phyloP scores from a whole-genome alignment of 495 filamentous ascomycete genomes.

The Lophium mytilinum region DNA sequence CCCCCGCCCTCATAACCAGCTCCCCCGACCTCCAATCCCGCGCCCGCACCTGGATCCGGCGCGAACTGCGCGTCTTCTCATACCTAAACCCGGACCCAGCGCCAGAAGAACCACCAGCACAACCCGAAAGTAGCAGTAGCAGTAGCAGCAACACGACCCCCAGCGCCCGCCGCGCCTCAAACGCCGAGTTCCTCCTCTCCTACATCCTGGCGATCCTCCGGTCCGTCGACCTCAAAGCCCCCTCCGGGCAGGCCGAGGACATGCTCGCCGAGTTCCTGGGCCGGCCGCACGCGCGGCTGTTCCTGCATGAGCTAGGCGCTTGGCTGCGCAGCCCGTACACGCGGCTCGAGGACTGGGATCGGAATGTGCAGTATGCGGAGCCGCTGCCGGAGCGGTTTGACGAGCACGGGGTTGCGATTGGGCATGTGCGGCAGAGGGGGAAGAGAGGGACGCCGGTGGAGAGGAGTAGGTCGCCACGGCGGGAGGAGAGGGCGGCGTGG shows the following conservation, averaged over 20 bases:
- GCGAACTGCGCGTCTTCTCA: constrained; percentile 80
- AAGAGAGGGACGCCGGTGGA: no score
- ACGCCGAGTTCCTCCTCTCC: constrained; percentile 83
- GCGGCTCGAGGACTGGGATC: constrained; percentile 68
- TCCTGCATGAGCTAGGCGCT: constrained; percentile 74
- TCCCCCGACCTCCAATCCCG: constrained; percentile 65
- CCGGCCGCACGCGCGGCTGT: constrained; percentile 64
- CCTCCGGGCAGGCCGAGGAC: constrained; percentile 76
- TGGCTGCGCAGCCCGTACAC: constrained; percentile 76
- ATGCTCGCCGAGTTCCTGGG: constrained; percentile 83
- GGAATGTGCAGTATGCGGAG: constrained; percentile 61
- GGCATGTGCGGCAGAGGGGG: neutral
- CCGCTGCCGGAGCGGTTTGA: constrained; percentile 14
- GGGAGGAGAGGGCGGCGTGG: neutral
- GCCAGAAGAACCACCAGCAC: neutral
- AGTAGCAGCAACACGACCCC: constrained; percentile 1
- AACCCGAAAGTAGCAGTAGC: constrained; percentile 13
- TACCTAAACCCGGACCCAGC: constrained; percentile 50
- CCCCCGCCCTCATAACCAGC: constrained; percentile 54
- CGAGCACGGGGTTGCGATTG: neutral
- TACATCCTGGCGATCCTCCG: constrained; percentile 85
- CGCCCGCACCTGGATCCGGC: constrained; percentile 79
- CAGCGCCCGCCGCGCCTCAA: constrained; percentile 49
- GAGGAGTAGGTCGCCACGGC: neutral
- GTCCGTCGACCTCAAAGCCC: constrained; percentile 81